Evolutionary conservation across 176 grass and related monocot genomes (phyloP).

Genomic region (Bothriochloa decipiens): DNA sequence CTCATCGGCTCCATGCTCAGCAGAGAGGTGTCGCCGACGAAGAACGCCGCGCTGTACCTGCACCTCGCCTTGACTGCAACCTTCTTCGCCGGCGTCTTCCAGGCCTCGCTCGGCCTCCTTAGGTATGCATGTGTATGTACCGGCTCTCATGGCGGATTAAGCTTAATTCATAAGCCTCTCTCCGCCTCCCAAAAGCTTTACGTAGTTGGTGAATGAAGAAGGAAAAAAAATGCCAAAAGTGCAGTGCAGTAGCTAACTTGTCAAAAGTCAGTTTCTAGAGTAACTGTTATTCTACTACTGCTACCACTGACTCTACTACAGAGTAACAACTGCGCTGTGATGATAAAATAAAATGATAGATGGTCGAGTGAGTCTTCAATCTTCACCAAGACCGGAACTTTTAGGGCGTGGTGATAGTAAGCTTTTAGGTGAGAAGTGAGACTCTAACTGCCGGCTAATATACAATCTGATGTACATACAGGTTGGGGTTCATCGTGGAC

Average conservation of each 20-base stretch:
- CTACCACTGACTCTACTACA: background rate
- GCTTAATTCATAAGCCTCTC: background rate
- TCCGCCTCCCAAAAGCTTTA: background rate
- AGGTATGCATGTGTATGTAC: slow-evolving; percentile 36
- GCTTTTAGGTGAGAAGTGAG: slow-evolving; percentile 11
- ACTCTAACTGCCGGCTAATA: background rate
- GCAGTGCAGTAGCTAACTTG: background rate
- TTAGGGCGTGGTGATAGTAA: background rate
- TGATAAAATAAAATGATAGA: background rate
- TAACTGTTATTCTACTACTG: background rate
- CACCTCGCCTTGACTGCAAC: slow-evolving; percentile 85
- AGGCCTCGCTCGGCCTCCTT: slow-evolving; percentile 72
- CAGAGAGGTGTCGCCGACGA: slow-evolving; percentile 53
- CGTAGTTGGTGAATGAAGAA: background rate
- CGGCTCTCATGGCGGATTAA: background rate
- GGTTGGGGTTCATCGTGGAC: slow-evolving; percentile 95
- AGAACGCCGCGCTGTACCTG: slow-evolving; percentile 68
- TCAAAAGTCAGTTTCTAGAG: slow-evolving; percentile 14
- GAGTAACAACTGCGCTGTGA: no score
- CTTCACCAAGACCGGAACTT: background rate
- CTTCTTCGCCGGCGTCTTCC: slow-evolving; percentile 92
- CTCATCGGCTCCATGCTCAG: slow-evolving; percentile 77
- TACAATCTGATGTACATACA: background rate
- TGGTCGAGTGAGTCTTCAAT: background rate
- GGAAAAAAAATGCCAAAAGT: background rate